Evolutionary conservation across 2,329 filamentous ascomycete species (phyloP).

Genomic region (Ceratocystis colombiana): DNA sequence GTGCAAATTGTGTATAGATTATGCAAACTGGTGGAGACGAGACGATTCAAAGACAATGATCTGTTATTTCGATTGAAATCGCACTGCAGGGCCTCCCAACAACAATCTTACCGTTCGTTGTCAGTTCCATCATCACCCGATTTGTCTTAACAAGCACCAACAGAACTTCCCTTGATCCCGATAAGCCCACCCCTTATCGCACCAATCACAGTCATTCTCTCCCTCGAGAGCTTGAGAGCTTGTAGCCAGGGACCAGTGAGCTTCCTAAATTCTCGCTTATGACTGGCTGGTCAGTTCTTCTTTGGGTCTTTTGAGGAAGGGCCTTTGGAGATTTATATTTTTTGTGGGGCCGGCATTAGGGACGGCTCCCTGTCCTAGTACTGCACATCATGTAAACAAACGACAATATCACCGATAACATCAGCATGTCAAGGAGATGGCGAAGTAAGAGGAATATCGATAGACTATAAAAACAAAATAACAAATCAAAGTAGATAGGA

Average conservation of each 20-base stretch:
- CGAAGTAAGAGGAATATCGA: too few species aligned
- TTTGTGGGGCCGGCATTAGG: conserved; percentile 1
- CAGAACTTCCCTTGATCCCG: neutral
- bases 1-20: conserved; percentile 27
- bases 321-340: neutral
- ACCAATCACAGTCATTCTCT: neutral
- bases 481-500: conserved; percentile 16
- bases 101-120: too few species aligned
- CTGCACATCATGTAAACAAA: neutral
- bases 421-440: conserved; percentile 22
- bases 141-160: neutral
- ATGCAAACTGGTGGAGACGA: conserved; percentile 1
- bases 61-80: neutral
- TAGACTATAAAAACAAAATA: conserved; percentile 20
- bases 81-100: neutral
- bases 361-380: neutral
- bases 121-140: conserved; percentile 6
- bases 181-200: neutral
- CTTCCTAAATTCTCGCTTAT: neutral
- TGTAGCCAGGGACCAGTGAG: neutral
- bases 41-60: neutral
- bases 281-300: neutral
- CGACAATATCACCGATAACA: conserved; percentile 18
- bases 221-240: neutral
- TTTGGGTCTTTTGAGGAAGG: too few species aligned